Percentiles rank a stretch among this genome's conserved stretches.
phyloP scores from a whole-genome alignment of 2,329 filamentous ascomycete species.

The Hypomyces perniciosus region DNA sequence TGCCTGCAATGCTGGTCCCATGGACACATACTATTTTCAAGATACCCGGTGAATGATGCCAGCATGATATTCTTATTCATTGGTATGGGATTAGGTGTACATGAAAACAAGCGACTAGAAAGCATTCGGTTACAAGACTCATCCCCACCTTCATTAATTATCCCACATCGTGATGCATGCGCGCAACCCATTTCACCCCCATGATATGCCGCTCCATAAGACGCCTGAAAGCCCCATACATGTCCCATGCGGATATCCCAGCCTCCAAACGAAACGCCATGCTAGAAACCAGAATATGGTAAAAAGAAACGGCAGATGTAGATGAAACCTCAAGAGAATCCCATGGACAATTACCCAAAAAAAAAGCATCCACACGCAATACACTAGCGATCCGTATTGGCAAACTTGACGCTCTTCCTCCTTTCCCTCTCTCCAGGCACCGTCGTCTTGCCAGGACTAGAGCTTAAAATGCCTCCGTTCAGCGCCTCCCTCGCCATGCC shows the following conservation, averaged over 20 bases:
- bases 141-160: neutral
- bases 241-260: neutral
- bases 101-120: neutral
- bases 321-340: neutral
- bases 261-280: neutral
- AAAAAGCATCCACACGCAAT: neutral
- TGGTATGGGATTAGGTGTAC: neutral
- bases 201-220: too few species aligned
- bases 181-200: too few species aligned
- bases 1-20: neutral
- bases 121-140: neutral
- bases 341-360: neutral
- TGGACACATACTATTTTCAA: neutral
- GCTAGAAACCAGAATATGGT: neutral
- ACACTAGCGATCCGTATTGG: constrained; percentile 30
- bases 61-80: neutral
- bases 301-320: neutral
- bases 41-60: neutral
- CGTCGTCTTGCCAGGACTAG: constrained; percentile 39
- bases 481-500: constrained; percentile 53
- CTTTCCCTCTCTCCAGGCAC: constrained; percentile 43
- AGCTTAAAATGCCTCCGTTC: constrained; percentile 39
- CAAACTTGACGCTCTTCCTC: constrained; percentile 61
- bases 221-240: neutral
- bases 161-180: too few species aligned